Base-by-base conservation (phyloP, 441 rosid species). In the Croton setiger region DNA sequence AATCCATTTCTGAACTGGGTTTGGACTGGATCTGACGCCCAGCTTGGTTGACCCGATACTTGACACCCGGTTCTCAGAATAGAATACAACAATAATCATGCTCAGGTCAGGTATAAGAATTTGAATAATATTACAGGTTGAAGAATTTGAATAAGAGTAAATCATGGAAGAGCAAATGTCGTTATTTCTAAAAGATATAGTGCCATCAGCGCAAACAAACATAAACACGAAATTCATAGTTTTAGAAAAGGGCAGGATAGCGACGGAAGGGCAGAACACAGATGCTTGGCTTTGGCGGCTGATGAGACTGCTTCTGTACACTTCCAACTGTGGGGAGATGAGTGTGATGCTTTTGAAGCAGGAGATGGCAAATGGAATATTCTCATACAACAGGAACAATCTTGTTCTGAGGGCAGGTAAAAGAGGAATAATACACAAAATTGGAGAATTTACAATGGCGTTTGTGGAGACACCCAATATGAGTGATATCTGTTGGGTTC, bases 251-350 rank as follows among this genome's bases (percentile, higher is more conserved):
- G 74, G 82, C 43, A 73, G 70, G 62, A 47, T 75, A 3, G 37
- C 55, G 60, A 23, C 31, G 60, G 88, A 76, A 67, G 86, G 83
- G 41, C 71, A 68, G 62, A 82, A 74, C 69, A 88, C 74, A 73
- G 85, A n/a, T 89, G 93, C 66, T 44, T 85, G 72, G 89, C 88
- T 3, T 78, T 93, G 17, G 96, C 77, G 27, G 96, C 90, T 2
- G 98, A 93, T 72, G 88, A 87, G 74, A 91, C 96, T 0, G 93
- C 97, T 6, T 80, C 95, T 0, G 94, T 84, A 54, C 91, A 87
- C 76, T 78, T 88, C 74, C 88, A 83, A 80, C 72, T 93, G 7
- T 89, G 96, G 97, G 90, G 95, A 0, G 89, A 88, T 0, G 96
- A 93, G 61, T 85, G 97, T 49, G 88, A 85, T 0, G 86, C 82